Evolutionary conservation across 805 yeast species (phyloP), one percentile per base, ranked within the genome.

Genomic region (Starmerella potacharoeniae): DNA sequence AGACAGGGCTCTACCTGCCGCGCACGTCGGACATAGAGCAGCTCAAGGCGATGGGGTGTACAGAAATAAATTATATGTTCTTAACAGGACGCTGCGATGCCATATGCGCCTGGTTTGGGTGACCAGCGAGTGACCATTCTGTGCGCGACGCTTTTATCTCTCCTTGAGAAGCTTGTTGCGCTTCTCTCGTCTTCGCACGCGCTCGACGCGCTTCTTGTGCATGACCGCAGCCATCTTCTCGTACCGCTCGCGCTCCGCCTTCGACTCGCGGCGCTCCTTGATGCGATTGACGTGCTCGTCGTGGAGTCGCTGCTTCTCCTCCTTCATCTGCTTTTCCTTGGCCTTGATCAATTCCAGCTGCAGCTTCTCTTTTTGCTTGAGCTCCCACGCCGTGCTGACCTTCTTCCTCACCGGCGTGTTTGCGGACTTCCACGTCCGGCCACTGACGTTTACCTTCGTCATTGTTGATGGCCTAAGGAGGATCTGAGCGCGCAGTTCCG

Each of bases 131-230:
- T 3, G 8, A 10, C 6, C 17, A 6, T 13, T 9, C 13, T 13
- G n/a, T 2, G 14, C 9, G 22, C 5, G 14, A 28, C 10, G 43
- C 31, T 10, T 29, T 55, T 62, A 85, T 70, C 97, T 96, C 67
- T 90, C 97, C 68, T 83, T 88, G 68, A 90, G 81, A 65, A 89
- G 74, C 73, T 91, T 91, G 74, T 90, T 91, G 73, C 97, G 83
- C 84, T 91, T 91, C 68, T 91, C 98, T 67, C 84, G 82, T 74
- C 84, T 83, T 73, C 85, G 83, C 72, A 91, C 68, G 71, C 98
- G 80, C 60, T 89, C 97, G 42, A 89, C 86, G 74, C 81, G 85
- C 82, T 89, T 90, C 44, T 84, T 84, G 67, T 88, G 91, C 95
- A 91, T 86, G 71, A 84, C 87, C 55, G 79, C 77, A 11, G 95